These are phyloP conservation scores for Sedum album DNA, from an alignment of 164 flowering plant genomes.

Conservation along the genomic window DNA sequence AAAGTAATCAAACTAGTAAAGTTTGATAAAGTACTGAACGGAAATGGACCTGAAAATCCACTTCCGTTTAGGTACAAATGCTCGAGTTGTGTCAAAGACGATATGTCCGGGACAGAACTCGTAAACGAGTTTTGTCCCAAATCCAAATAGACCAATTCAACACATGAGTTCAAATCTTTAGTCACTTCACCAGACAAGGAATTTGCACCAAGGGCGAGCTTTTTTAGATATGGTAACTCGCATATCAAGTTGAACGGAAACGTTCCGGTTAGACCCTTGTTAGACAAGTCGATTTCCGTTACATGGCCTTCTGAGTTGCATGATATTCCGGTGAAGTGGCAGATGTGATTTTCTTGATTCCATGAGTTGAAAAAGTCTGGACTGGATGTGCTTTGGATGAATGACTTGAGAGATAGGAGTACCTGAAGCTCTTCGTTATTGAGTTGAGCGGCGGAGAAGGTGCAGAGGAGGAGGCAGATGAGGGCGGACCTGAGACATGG, in stretches of 20 bases:
- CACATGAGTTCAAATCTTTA: constrained; percentile 35
- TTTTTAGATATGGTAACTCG: constrained; percentile 31
- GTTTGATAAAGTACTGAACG: constrained; percentile 43
- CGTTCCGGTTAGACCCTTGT: constrained; percentile 21
- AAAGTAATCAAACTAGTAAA: constrained; percentile 27
- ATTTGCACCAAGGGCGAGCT: constrained; percentile 35
- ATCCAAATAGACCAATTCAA: constrained; percentile 33
- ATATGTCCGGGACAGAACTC: constrained; percentile 47
- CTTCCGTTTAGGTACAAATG: constrained; percentile 33
- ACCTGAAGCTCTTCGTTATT: constrained; percentile 24
- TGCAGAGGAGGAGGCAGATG: neutral
- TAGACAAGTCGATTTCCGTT: constrained; percentile 31
- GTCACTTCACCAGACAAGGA: constrained; percentile 31
- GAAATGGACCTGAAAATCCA: constrained; percentile 58
- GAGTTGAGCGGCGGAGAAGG: neutral
- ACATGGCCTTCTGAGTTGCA: constrained; percentile 37
- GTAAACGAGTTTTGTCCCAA: constrained; percentile 38
- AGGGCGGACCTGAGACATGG: constrained; percentile 7
- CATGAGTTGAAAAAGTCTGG: constrained; percentile 32
- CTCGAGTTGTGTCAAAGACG: constrained; percentile 22
- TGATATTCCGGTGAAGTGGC: constrained; percentile 52
- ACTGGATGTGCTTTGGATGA: constrained; percentile 19
- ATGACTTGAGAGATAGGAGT: constrained; percentile 35
- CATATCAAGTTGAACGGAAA: constrained; percentile 49
- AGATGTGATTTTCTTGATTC: constrained; percentile 16